Evolutionary conservation across 1,139 yeast genomes (phyloP).

Genomic region (Kurtzmaniella natalensis): DNA sequence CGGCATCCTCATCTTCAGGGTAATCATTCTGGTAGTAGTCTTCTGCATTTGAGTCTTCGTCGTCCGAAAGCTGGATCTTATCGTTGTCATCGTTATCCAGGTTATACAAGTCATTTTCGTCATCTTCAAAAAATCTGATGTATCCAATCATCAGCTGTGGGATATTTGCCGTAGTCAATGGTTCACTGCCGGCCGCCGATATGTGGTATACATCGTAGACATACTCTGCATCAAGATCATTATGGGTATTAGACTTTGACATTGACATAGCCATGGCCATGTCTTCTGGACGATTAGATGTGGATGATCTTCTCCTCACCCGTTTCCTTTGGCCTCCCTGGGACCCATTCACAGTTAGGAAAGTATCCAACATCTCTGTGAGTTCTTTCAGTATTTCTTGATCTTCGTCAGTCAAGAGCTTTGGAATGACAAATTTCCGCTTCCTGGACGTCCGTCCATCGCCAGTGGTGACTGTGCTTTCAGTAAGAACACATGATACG

Average conservation of each 20-base stretch:
- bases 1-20: slow-evolving; percentile 86
- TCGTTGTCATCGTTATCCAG: slow-evolving; percentile 48
- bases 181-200: slow-evolving; percentile 21
- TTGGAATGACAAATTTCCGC: slow-evolving; percentile 34
- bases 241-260: slow-evolving; percentile 7
- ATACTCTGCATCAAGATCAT: slow-evolving; percentile 53
- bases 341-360: slow-evolving; percentile 29
- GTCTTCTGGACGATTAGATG: not conserved
- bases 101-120: slow-evolving; percentile 47
- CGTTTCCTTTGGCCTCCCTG: not conserved
- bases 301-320: not conserved
- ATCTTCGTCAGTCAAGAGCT: slow-evolving; percentile 35
- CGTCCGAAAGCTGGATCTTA: slow-evolving; percentile 30
- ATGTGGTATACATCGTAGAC: slow-evolving; percentile 81
- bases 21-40: slow-evolving; percentile 89
- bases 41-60: slow-evolving; percentile 62
- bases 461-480: not conserved
- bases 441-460: slow-evolving; percentile 9
- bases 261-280: too few relatives aligned
- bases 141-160: slow-evolving; percentile 59
- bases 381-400: slow-evolving; percentile 52
- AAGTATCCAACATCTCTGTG: slow-evolving; percentile 62
- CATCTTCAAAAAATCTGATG: slow-evolving; percentile 64
- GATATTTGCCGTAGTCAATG: slow-evolving; percentile 49
- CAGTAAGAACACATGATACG: slow-evolving; percentile 4